These are phyloP conservation scores for Chromosphaera perkinsii DNA, from an alignment of 208 protist genomes.

Conservation along the genomic window DNA sequence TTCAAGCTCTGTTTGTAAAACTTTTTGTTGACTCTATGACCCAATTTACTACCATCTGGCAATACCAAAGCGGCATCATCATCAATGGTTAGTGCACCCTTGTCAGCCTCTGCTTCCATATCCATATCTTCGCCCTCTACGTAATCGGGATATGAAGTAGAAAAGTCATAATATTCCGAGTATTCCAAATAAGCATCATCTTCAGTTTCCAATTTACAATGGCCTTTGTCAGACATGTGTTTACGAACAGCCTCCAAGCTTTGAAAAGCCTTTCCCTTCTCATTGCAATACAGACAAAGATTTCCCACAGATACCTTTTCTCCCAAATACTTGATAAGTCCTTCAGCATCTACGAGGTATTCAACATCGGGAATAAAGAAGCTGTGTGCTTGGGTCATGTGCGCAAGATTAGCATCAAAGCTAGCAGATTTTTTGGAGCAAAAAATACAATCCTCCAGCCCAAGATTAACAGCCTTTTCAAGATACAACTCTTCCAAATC, in stretches of 20 bases:
- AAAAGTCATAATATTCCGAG: slow-evolving; percentile 61
- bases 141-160: slow-evolving; percentile 40
- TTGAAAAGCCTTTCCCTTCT: slow-evolving; percentile 30
- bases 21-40: neutral
- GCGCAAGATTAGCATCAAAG: slow-evolving; percentile 52
- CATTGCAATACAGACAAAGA: slow-evolving; percentile 58
- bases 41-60: neutral
- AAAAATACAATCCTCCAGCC: slow-evolving; percentile 39
- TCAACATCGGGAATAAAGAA: slow-evolving; percentile 66
- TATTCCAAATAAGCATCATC: slow-evolving; percentile 42
- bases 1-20: slow-evolving; percentile 15
- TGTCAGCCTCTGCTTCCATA: too few relatives aligned
- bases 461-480: slow-evolving; percentile 19
- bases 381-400: slow-evolving; percentile 54
- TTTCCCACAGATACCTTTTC: slow-evolving; percentile 59
- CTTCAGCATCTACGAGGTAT: slow-evolving; percentile 52
- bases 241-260: slow-evolving; percentile 44
- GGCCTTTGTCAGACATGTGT: slow-evolving; percentile 59
- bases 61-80: neutral
- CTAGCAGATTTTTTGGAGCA: slow-evolving; percentile 20
- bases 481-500: too few relatives aligned
- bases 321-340: slow-evolving; percentile 51
- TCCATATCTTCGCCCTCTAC: neutral
- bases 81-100: neutral
- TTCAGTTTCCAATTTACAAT: slow-evolving; percentile 55